Percentiles rank a stretch among this genome's conserved stretches.
phyloP scores from a whole-genome alignment of 78 protist species.

The Chrysochromulina parva region DNA sequence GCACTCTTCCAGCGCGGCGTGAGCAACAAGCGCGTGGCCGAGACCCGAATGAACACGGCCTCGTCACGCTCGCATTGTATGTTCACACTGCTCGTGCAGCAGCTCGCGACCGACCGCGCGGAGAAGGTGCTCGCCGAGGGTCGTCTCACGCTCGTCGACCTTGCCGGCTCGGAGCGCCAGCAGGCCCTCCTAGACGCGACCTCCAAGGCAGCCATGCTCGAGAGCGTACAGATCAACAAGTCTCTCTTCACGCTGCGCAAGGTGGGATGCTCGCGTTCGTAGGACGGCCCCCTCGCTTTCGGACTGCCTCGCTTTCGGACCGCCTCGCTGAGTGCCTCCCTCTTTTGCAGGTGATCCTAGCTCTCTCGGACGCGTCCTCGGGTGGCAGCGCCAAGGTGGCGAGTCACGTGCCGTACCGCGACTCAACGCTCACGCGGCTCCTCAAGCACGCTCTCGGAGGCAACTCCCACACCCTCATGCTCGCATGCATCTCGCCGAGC shows the following conservation, averaged over 20 bases:
- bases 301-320: too few species aligned
- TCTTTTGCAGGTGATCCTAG: neutral
- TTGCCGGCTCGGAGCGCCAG: slow-evolving; percentile 58
- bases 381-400: neutral
- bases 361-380: neutral
- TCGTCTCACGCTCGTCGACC: slow-evolving; percentile 46
- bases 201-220: neutral
- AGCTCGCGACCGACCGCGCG: neutral
- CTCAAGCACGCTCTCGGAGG: slow-evolving; percentile 60
- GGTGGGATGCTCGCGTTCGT: neutral
- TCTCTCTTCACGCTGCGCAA: slow-evolving; percentile 62
- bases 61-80: slow-evolving; percentile 73
- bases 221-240: slow-evolving; percentile 40
- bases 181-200: neutral
- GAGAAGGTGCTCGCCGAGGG: neutral
- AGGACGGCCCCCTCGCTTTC: too few species aligned
- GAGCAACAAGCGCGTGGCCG: slow-evolving; percentile 52
- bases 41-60: slow-evolving; percentile 77
- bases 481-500: slow-evolving; percentile 47
- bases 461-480: slow-evolving; percentile 39
- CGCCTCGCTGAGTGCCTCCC: too few species aligned
- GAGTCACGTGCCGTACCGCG: slow-evolving; percentile 61
- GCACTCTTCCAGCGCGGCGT: slow-evolving; percentile 24
- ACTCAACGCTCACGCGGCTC: slow-evolving; percentile 42
- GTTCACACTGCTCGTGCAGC: slow-evolving; percentile 48